A percentile compares a stretch with the other conserved stretches of the same genome.
Conservation (phyloP, 352 stramenopile genomes). For the Pythium phragmitis region DNA sequence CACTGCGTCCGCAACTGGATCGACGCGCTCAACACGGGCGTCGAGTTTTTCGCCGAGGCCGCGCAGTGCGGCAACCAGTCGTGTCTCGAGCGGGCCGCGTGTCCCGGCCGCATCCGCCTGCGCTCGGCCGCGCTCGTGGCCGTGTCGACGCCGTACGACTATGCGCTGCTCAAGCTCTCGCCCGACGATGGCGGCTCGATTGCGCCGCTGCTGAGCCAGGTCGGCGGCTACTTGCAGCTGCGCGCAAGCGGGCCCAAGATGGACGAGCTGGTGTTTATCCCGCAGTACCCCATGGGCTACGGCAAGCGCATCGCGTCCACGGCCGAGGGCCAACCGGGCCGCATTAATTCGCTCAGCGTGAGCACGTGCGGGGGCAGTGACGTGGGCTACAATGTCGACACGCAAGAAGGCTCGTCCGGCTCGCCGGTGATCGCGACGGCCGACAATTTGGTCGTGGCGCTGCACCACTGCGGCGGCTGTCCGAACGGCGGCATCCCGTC, state of each 20-base stretch:
- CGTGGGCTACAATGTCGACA: constrained; percentile 76
- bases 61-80: constrained; percentile 32
- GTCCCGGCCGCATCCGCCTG: constrained; percentile 39
- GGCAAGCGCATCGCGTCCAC: constrained; percentile 41
- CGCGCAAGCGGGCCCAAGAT: constrained; percentile 32
- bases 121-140: constrained; percentile 38
- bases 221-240: constrained; percentile 40
- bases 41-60: constrained; percentile 70
- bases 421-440: constrained; percentile 52
- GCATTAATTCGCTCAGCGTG: constrained; percentile 35
- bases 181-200: constrained; percentile 19
- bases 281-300: constrained; percentile 38
- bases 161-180: constrained; percentile 42
- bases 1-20: constrained; percentile 65
- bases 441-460: constrained; percentile 67
- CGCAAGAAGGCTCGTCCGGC: constrained; percentile 66
- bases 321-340: constrained; percentile 25
- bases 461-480: constrained; percentile 79
- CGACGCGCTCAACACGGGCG: constrained; percentile 64
- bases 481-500: constrained; percentile 63
- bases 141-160: constrained; percentile 42
- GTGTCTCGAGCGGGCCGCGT: constrained; percentile 41
- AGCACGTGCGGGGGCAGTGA: constrained; percentile 48
- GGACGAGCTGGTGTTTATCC: constrained; percentile 43
- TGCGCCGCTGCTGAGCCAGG: constrained; percentile 35